Base-by-base conservation (phyloP, 495 filamentous ascomycete species). In the Hypoxylon intermedium region DNA sequence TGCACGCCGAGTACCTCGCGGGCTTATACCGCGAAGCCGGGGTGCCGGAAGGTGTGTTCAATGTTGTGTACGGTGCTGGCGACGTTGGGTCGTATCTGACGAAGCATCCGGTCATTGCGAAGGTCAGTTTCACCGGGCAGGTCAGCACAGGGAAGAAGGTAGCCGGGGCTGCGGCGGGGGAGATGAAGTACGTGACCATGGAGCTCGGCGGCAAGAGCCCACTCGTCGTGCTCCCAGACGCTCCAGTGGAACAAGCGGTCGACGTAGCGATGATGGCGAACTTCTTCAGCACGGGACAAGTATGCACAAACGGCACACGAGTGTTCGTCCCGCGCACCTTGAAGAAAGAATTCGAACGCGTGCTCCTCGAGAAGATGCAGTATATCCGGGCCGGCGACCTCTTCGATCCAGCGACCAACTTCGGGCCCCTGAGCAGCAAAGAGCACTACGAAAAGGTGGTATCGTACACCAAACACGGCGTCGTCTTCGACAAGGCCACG, bases 191-290 rank as follows among this genome's bases (percentile, higher is more conserved):
- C 68, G 87, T 91, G 30, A 92, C 89, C 3, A 89, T 92, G 87
- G 90, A 94, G 67, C 79, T 93, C 1, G 90, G 90, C 41, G 90
- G 90, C 20, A 93, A 93, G 74, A 89, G 85, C 49, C 88, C 90
- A 2, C 72, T 87, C 16, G 75, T 93, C 40, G 74, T 93, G 28
- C 81, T 91, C 21, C 84, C 87, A 0, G 90, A 91, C 61, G 85
- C 87, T 0, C 80, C 89, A 41, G 64, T 92, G 2, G 86, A 90
- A n/a, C 81, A 76, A 41, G 90, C 90, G 9, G 90, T 89, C 24
- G 82, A 93, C 61, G 88, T 88, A 21, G 88, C 88, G 51, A 92
- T 93, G 89, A 90, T 92, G 87, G 90, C 90, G 37, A 93, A 92
- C 65, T 92, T 92, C 76, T 92, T 85, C 79, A 89, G 85, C 65